Evolutionary conservation across 1,284 basidiomycete genomes (phyloP), one percentile per base, ranked within the genome.

Genomic region (Wallemia ichthyophaga): DNA sequence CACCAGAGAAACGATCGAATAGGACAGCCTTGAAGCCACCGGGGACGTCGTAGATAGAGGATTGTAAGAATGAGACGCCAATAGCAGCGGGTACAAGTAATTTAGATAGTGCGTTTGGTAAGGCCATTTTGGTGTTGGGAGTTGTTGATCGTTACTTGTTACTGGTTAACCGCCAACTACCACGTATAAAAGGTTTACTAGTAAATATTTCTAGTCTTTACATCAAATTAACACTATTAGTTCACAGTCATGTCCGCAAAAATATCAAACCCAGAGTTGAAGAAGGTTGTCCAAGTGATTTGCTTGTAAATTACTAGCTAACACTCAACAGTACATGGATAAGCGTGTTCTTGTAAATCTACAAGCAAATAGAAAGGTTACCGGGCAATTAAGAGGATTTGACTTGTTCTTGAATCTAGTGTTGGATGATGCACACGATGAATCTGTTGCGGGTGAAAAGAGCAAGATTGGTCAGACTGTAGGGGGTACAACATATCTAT

Each of bases 341-440:
- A 94, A 95, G 75, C 85, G 83, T 65, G 74, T 96, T 65, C 89
- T 88, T 71, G 76, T 98, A 67, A 82, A 95, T 73, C 75, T 99
- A 5, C 92, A 99, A 69, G 94, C 91, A 59, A 88, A 88, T 61
- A 82, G 94, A 66, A 88, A 86, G 76, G 83, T 98, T 66, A 87
- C 85, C 71, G 94, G 92, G 60, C 82, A 81, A n/a, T 73, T 98
- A 60, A 81, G 94, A 62, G 94, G 94, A 33, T 98, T 92, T 71
- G 94, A 98, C 75, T 83, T 99, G 66, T 99, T 99, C 75, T 74
- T 99, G 69, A 99, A 99, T 71, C 77, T 99, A 53, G 92, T 98
- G 62, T 80, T 99, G 68, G 92, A 98, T 69, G 86, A 96, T 66
- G 85, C 87, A 17, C 72, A 82, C 66, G 94, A 99, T 72, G 91